Evolutionary conservation across 495 filamentous ascomycete species (phyloP), one percentile per base, ranked within the genome.

Genomic region (Hypoxylon fragiforme): DNA sequence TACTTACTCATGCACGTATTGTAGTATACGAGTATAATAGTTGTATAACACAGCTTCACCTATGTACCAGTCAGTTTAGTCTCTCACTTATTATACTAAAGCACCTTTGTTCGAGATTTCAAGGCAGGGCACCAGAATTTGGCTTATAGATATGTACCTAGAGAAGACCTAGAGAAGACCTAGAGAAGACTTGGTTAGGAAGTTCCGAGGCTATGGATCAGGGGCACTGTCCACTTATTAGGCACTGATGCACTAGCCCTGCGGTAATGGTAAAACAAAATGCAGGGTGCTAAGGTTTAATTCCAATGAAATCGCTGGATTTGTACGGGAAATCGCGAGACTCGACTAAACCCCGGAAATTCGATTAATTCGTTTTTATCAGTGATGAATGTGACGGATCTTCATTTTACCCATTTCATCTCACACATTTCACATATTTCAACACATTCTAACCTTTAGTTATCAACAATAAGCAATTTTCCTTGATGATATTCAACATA

Each of bases 151-250:
- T 18, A 37, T 2, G 34, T 34, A 30, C 43, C 43, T n/a, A n/a
- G n/a, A n/a, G n/a, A n/a, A n/a, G n/a, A 30, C 43, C 43, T n/a
- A n/a, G n/a, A n/a, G n/a, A n/a, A n/a, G n/a, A 28, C 24, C 24
- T 28, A 28, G 24, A 4, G 24, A 28, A 28, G 24, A 28, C 45
- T 50, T 26, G 34, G 32, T 49, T 54, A 54, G 44, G 28, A 16
- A 55, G 46, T 56, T 56, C 58, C 51, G 51, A 62, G 46, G 52
- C 51, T 56, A 62, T 44, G 58, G 58, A 48, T 62, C 51, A 56
- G 51, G 51, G 47, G 58, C 42, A 56, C 30, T 43, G 19, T 19
- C 41, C 15, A 44, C 50, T 40, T 44, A 35, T 6, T 35, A 13
- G 7, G n/a, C 31, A 35, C 11, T n/a, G n/a, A n/a, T n/a, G n/a